Percentiles rank a stretch among this genome's conserved stretches.
Conservation (phyloP, 768 basidiomycete species). For the Pleurotus eryngii region DNA sequence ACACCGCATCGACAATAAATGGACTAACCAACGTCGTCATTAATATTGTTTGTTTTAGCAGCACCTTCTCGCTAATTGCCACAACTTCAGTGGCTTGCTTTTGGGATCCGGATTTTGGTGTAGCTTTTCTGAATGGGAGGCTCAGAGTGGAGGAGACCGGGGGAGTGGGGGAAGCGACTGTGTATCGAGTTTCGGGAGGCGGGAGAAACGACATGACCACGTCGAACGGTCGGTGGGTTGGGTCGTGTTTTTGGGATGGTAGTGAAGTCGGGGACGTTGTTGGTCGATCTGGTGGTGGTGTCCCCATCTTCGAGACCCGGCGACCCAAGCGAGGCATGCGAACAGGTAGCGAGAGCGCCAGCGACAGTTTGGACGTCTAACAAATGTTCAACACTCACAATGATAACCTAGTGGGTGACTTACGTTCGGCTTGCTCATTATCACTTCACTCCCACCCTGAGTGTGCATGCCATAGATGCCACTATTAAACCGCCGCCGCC, state of each 20-base stretch:
- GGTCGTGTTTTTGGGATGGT: neutral
- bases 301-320: neutral
- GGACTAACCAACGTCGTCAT: slow-evolving; percentile 3
- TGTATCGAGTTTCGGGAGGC: neutral
- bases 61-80: slow-evolving; percentile 3
- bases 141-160: neutral
- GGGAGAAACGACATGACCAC: slow-evolving; percentile 1
- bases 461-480: no score
- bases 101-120: no score
- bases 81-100: neutral
- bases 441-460: no score
- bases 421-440: no score
- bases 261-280: neutral
- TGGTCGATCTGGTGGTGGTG: neutral
- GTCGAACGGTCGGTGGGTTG: neutral
- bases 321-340: neutral
- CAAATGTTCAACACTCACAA: neutral
- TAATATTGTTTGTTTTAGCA: slow-evolving; percentile 1
- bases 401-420: no score
- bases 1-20: slow-evolving; percentile 2
- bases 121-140: neutral
- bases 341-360: neutral
- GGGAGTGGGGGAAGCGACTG: neutral
- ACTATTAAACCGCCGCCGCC: no score
- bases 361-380: slow-evolving; percentile 1